Base-by-base conservation (phyloP, 306 rosid species). In the Cercis canadensis region DNA sequence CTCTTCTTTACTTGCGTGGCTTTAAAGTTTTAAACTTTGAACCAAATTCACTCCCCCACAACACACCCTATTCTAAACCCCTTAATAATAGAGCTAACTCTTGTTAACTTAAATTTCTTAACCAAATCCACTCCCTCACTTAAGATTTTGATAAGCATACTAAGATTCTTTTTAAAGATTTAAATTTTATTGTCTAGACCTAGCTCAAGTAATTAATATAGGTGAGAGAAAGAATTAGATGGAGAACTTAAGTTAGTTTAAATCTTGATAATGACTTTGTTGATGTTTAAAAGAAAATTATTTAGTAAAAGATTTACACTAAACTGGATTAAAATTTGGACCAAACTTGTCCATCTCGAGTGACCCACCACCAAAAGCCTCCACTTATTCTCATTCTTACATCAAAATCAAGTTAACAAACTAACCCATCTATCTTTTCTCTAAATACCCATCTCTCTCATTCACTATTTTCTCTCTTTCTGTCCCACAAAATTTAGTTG, bases 281-380 rank as follows among this genome's bases (percentile, higher is more conserved):
- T 24, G 29, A n/a, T 24, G 3, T 24, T 24, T 1, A 24, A 24
- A 24, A 24, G 3, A 24, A 1, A 24, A 24, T 24, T 24, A 3
- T 24, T 24, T 24, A 24, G 29, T 24, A 24, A 24, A 24, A 24
- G 3, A 24, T 1, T 24, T 24, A 24, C 3, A 24, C 29, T 24
- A 24, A 34, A 8, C 7, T 7, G 6, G 32, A 13, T 29, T 11
- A 4, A 49, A 31, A 72, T 14, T 43, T 47, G 19, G 21, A 47
- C 53, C 51, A 9, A 16, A 46, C 73, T 62, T 33, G 68, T 49
- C 66, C 65, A 36, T 63, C 31, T 77, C 69, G 61, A 53, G 17
- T 80, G 87, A 87, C 90, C 85, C 88, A 86, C 88, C 92, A 84
- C 80, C 85, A 78, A 80, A 81, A 82, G 83, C 73, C 67, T 47